These are phyloP conservation scores for Microdochium trichocladiopsis DNA, from an alignment of 2,329 filamentous ascomycete species.

Conservation along the genomic window DNA sequence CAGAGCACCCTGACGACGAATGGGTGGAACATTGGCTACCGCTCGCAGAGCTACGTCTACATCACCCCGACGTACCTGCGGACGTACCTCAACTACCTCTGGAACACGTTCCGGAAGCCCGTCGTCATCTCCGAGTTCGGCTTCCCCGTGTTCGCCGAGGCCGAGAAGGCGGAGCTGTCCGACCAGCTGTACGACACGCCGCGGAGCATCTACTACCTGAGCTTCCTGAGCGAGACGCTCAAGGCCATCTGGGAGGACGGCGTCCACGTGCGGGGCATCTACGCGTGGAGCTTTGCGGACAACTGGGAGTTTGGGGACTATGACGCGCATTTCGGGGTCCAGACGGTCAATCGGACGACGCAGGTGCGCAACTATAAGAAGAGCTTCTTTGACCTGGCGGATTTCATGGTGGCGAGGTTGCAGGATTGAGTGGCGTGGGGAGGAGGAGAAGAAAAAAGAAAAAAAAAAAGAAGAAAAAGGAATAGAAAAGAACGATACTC, in stretches of 20 bases:
- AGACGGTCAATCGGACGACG: slow-evolving; percentile 46
- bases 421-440: no score
- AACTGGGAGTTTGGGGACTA: slow-evolving; percentile 51
- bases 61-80: slow-evolving; percentile 52
- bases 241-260: slow-evolving; percentile 49
- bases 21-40: slow-evolving; percentile 53
- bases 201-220: slow-evolving; percentile 46
- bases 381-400: slow-evolving; percentile 50
- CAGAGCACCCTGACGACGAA: slow-evolving; percentile 36
- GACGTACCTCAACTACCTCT: slow-evolving; percentile 47
- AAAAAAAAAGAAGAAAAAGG: no score
- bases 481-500: no score
- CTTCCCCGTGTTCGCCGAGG: slow-evolving; percentile 44
- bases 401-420: slow-evolving; percentile 29
- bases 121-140: slow-evolving; percentile 49
- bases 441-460: no score
- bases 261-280: slow-evolving; percentile 44
- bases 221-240: slow-evolving; percentile 45
- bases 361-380: slow-evolving; percentile 45
- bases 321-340: slow-evolving; percentile 44
- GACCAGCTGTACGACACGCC: slow-evolving; percentile 48
- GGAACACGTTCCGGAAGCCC: slow-evolving; percentile 47
- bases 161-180: slow-evolving; percentile 26
- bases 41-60: slow-evolving; percentile 49
- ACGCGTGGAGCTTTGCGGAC: slow-evolving; percentile 45